Base-by-base conservation (phyloP, 805 yeast genomes). In the Martiniozyma abietophila region DNA sequence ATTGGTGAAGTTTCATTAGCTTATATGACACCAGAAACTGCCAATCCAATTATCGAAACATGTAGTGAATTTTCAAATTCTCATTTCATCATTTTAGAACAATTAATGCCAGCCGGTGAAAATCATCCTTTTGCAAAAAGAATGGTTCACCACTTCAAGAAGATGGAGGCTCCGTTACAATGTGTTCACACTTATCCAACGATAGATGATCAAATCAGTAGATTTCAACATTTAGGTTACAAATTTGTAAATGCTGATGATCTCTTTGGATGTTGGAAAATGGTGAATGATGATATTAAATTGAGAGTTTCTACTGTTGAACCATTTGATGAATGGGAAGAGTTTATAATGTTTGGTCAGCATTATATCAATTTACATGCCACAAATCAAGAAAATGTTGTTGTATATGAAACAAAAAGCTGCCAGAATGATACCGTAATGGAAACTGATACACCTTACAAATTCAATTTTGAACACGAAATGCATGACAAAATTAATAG, bases 1-100 rank as follows among this genome's bases (percentile, higher is more conserved):
- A 65, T 84, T 25, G 89, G 94, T 1, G 94, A 82, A 51, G 94
- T 83, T 4, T 81, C 94, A 0, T 56, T 83, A 36, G 86, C 89
- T 0, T 83, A 82, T 51, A 82, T 83, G 92, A 61, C 65, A 25
- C 76, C 80, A 9, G 64, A 64, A 24, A 63, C 66, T 36, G 84
- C 94, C 5, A 76, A 83, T 49, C 62, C 65, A 2, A 68, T 83
- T 6, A 71, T 83, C 23, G 43, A 55, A 18, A 57, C 64, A 42
- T 60, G 74, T 2, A 59, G 76, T 4, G 37, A 36, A 1, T 54
- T 72, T 11, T 60, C 67, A 3, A 62, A 67, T 27, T 58, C 79
- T 2, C 83, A 79, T 48, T 76, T 82, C 40, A 45, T 80, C 1
- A 62, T 80, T 3, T 55, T 83, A 34, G 94, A 82, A 43, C 94